Percentiles rank a stretch among this genome's conserved stretches.
These are phyloP conservation scores for Fusarium albidum DNA, from an alignment of 2,329 filamentous ascomycete genomes.

Conservation along the genomic window DNA sequence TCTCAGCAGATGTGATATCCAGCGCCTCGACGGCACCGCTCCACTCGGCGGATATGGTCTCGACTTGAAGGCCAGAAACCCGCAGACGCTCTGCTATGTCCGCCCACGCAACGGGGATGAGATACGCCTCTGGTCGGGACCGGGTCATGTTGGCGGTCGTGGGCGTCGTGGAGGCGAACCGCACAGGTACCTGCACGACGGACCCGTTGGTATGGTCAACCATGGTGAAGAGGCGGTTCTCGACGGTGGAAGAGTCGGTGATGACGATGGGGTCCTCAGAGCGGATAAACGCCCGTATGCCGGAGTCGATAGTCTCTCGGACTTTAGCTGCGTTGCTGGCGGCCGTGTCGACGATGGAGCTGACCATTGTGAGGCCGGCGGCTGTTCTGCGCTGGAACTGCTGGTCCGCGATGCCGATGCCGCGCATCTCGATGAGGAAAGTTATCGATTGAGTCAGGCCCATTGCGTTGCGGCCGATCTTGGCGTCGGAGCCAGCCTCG, in stretches of 20 bases:
- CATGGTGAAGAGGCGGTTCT: slow-evolving; percentile 36
- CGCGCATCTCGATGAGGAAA: slow-evolving; percentile 43
- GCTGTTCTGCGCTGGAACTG: slow-evolving; percentile 43
- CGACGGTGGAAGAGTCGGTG: slow-evolving; percentile 36
- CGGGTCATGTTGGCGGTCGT: slow-evolving; percentile 41
- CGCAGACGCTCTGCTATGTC: slow-evolving; percentile 40
- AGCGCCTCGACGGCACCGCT: slow-evolving; percentile 41
- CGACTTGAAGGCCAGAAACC: slow-evolving; percentile 36
- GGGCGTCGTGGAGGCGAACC: slow-evolving; percentile 42
- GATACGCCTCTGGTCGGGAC: slow-evolving; percentile 41
- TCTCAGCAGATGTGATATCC: slow-evolving; percentile 31
- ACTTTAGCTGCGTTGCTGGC: slow-evolving; percentile 41
- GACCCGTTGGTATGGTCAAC: slow-evolving; percentile 39
- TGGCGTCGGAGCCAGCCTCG: slow-evolving; percentile 42
- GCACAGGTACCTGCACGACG: slow-evolving; percentile 39
- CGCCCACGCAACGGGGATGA: slow-evolving; percentile 42
- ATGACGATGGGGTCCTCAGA: slow-evolving; percentile 41
- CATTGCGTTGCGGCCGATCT: slow-evolving; percentile 43
- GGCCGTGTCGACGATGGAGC: slow-evolving; percentile 41
- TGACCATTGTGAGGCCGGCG: slow-evolving; percentile 39
- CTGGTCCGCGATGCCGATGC: slow-evolving; percentile 42
- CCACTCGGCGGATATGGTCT: slow-evolving; percentile 34
- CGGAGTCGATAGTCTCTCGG: slow-evolving; percentile 35
- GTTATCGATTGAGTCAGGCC: slow-evolving; percentile 42
- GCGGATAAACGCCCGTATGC: slow-evolving; percentile 39